phyloP scores from a whole-genome alignment of 208 protist genomes.

The Balamuthia mandrillaris region DNA sequence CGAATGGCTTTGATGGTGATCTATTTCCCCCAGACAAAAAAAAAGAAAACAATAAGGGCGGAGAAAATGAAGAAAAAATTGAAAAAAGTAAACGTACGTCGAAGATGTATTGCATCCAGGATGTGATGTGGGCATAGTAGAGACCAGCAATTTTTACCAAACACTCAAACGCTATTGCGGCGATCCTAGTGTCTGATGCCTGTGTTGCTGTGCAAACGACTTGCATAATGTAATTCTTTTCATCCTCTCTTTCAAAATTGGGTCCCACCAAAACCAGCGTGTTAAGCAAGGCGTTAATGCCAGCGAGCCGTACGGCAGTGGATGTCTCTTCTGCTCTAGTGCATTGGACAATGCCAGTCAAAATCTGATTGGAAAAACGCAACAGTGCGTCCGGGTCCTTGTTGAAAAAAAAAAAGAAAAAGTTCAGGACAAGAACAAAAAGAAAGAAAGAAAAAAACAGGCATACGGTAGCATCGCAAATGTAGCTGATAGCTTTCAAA shows the following conservation, averaged over 20 bases:
- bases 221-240: constrained; percentile 86
- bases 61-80: background rate
- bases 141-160: constrained; percentile 89
- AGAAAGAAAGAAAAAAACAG: constrained; percentile 22
- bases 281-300: constrained; percentile 88
- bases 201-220: constrained; percentile 79
- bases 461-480: constrained; percentile 91
- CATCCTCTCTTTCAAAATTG: constrained; percentile 86
- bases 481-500: constrained; percentile 90
- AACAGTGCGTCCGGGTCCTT: constrained; percentile 47
- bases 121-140: constrained; percentile 89
- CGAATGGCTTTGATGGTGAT: constrained; percentile 86
- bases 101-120: constrained; percentile 82
- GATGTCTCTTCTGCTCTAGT: constrained; percentile 75
- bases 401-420: background rate
- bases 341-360: constrained; percentile 84
- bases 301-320: constrained; percentile 80
- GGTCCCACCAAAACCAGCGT: constrained; percentile 90
- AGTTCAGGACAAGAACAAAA: background rate
- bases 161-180: constrained; percentile 85
- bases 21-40: constrained; percentile 58
- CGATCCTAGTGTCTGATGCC: constrained; percentile 58
- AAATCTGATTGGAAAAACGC: constrained; percentile 77
- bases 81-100: constrained; percentile 43
- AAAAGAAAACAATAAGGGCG: background rate